Conservation (phyloP, 768 basidiomycete species). For the Psilocybe azurescens region DNA sequence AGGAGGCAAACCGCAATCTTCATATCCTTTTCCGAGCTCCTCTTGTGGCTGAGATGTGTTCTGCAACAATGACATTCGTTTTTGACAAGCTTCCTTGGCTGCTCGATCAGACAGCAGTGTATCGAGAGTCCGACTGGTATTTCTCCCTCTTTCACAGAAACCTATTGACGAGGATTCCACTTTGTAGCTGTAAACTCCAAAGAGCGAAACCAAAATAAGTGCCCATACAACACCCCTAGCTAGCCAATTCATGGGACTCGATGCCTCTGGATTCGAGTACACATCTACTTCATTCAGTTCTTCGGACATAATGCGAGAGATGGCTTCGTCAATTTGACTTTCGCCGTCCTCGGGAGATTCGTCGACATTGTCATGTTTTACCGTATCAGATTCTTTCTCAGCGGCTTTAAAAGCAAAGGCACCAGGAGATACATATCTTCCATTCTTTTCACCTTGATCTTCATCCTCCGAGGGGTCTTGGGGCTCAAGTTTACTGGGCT, state of each 20-base stretch:
- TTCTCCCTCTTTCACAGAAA: conserved; percentile 71
- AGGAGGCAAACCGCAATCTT: conserved; percentile 58
- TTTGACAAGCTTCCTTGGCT: conserved; percentile 61
- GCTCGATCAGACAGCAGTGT: conserved; percentile 46
- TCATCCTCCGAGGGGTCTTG: conserved; percentile 13
- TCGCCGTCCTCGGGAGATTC: conserved; percentile 13
- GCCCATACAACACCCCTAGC: conserved; percentile 48
- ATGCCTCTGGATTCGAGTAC: not conserved
- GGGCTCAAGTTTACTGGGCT: conserved; percentile 18
- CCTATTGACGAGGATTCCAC: conserved; percentile 72
- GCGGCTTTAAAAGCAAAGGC: not conserved
- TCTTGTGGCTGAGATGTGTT: conserved; percentile 27
- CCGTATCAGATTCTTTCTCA: conserved; percentile 1
- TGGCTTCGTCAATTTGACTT: conserved; percentile 26
- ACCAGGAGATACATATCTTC: conserved; percentile 12
- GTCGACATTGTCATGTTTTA: not conserved
- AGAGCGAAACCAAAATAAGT: conserved; percentile 37
- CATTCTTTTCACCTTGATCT: conserved; percentile 6
- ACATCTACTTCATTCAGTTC: conserved; percentile 28
- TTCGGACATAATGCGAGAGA: conserved; percentile 45
- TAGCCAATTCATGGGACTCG: conserved; percentile 31
- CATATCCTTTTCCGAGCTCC: conserved; percentile 36
- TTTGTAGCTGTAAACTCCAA: conserved; percentile 58
- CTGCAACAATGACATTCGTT: conserved; percentile 47
- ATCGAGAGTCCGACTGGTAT: conserved; percentile 63